Evolutionary conservation across 805 yeast genomes (phyloP), one percentile per base, ranked within the genome.

Genomic region (Lipomyces mesembrius): DNA sequence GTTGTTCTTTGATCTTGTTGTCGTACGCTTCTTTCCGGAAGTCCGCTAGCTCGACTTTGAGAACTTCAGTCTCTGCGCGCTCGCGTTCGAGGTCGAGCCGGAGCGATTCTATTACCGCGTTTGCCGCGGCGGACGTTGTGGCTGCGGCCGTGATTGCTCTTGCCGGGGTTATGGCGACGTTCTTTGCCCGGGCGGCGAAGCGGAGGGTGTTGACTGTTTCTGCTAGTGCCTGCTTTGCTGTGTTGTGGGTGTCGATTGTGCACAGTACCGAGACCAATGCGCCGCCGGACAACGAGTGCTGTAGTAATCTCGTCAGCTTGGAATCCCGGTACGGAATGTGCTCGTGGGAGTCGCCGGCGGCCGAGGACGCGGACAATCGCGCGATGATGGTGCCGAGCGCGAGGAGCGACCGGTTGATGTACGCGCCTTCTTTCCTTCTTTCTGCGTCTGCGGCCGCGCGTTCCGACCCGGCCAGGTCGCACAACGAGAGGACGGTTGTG

Each of bases 401-500:
- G 61, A 94, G 81, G 54, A 94, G 82, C 0, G 98, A 93, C 76
- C 92, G 92, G 80, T 94, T 94, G 76, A 94, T 94, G 75, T 83
- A 95, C 0, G 97, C 85, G 27, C 98, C 99, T 79, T 94, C 99
- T 77, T 92, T 91, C 63, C 98, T 81, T 73, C 98, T 83, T 75
- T 91, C 97, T 0, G 81, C 78, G 73, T 88, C 88, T 11, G 85
- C 79, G 2, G 88, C 86, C 0, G 96, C 97, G 61, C 90, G 84
- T 78, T 94, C 99, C n/a, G 97, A 90, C 35, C 99, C 99, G 0
- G 99, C 99, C 74, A 94, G 83, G 79, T 94, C 99, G 80, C 98
- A 94, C 64, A 94, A 82, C 43, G 94, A 91, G 39, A 94, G 84
- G 0, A 92, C 87, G 46, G 72, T 72, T 62, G 81, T 83, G 7